phyloP scores from a whole-genome alignment of 2,329 filamentous ascomycete species.

The Pseudogymnoascus sp. region DNA sequence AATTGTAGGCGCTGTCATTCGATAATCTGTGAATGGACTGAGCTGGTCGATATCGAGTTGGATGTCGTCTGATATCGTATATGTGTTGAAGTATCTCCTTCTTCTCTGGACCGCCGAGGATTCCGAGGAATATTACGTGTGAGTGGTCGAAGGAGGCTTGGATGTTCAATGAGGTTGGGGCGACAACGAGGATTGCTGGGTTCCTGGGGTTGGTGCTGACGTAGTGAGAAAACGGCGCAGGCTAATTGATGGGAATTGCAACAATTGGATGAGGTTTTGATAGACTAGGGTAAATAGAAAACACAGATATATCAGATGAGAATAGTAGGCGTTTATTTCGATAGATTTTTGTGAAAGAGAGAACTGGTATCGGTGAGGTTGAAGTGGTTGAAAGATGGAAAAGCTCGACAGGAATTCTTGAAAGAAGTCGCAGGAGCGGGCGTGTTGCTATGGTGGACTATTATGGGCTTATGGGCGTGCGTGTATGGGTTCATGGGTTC shows the following conservation, averaged over 20 bases:
- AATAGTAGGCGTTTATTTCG: not conserved
- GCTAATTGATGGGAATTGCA: not conserved
- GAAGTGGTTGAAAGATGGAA: not conserved
- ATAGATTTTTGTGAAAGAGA: not conserved
- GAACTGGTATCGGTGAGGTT: not conserved
- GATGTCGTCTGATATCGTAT: not conserved
- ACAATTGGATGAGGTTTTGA: conserved; percentile 1
- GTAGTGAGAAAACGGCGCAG: not conserved
- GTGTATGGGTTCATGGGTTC: too few relatives aligned
- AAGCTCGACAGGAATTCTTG: not conserved
- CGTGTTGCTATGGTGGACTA: not conserved
- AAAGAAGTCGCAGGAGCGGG: not conserved
- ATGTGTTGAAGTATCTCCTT: not conserved
- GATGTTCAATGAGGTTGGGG: not conserved
- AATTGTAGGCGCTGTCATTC: not conserved
- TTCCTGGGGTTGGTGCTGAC: not conserved
- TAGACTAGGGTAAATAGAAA: not conserved
- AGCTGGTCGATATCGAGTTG: not conserved
- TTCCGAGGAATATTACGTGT: not conserved
- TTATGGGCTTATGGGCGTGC: not conserved
- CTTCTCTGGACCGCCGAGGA: not conserved
- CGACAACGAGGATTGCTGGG: not conserved
- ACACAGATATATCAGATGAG: not conserved
- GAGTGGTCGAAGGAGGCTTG: not conserved
- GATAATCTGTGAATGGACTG: not conserved